Conservation (phyloP, 108 stramenopile species). For the Aureococcus anophagefferens region DNA sequence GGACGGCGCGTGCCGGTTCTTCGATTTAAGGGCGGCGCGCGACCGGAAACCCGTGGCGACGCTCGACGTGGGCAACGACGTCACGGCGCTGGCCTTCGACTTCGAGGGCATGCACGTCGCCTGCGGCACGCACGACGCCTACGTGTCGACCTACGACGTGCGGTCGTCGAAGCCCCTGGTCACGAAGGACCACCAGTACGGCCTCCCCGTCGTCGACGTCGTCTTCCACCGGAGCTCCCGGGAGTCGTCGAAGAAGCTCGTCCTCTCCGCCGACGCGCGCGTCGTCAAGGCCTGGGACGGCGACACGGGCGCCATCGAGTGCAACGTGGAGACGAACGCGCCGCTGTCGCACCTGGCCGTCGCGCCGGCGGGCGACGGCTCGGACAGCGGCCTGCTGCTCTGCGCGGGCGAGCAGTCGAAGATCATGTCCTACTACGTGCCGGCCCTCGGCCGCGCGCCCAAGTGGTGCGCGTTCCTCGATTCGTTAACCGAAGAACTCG, state of each 20-base stretch:
- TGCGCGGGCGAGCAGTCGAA: slow-evolving; percentile 85
- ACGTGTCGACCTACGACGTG: slow-evolving; percentile 86
- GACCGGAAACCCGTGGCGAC: slow-evolving; percentile 57
- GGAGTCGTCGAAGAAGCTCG: not conserved
- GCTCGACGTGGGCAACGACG: slow-evolving; percentile 65
- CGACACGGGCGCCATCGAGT: slow-evolving; percentile 62
- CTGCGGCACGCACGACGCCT: slow-evolving; percentile 77
- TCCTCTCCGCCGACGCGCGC: slow-evolving; percentile 2
- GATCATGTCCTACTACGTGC: slow-evolving; percentile 86
- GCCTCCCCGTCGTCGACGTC: slow-evolving; percentile 78
- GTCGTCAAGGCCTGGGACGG: slow-evolving; percentile 27
- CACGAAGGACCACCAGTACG: slow-evolving; percentile 91
- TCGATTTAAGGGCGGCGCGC: slow-evolving; percentile 69
- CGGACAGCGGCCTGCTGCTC: slow-evolving; percentile 77
- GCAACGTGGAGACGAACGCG: slow-evolving; percentile 85
- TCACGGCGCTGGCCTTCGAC: slow-evolving; percentile 64
- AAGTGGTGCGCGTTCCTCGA: slow-evolving; percentile 92
- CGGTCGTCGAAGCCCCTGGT: slow-evolving; percentile 72
- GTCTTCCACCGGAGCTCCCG: slow-evolving; percentile 66
- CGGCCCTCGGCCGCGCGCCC: slow-evolving; percentile 86
- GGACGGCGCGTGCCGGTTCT: slow-evolving; percentile 76
- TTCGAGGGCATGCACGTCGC: slow-evolving; percentile 73
- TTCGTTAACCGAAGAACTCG: slow-evolving; percentile 94
- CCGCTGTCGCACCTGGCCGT: slow-evolving; percentile 79
- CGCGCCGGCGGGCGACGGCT: slow-evolving; percentile 31